Percentiles rank a stretch among this genome's conserved stretches.
Conservation (phyloP, 768 basidiomycete species). For the Podaxis carcinomalis region DNA sequence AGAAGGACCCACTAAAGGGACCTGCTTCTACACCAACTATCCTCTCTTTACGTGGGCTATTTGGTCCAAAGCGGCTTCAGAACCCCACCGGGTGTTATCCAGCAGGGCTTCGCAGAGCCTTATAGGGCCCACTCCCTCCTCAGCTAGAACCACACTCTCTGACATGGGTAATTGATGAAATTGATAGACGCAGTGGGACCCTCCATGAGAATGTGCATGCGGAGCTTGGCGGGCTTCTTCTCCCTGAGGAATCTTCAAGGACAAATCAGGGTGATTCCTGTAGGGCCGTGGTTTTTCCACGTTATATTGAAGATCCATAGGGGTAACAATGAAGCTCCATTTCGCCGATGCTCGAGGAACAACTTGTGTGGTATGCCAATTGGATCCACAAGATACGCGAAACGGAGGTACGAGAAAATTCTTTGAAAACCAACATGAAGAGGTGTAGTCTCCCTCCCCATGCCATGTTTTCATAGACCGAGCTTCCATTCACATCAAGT, state of each 20-base stretch:
- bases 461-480: background rate
- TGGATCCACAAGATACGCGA: background rate
- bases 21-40: slow-evolving; percentile 13
- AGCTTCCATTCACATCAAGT: slow-evolving; percentile 12
- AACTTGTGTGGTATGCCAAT: background rate
- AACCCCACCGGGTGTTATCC: slow-evolving; percentile 19
- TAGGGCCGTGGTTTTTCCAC: slow-evolving; percentile 7
- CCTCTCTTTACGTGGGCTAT: slow-evolving; percentile 9
- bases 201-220: slow-evolving; percentile 12
- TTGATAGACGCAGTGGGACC: slow-evolving; percentile 8
- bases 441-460: background rate
- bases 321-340: background rate
- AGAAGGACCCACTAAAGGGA: slow-evolving; percentile 12
- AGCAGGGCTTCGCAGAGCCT: slow-evolving; percentile 16
- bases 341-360: background rate
- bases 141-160: slow-evolving; percentile 15
- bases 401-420: background rate
- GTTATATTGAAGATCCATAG: background rate
- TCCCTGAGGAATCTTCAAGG: background rate
- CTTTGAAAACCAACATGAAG: background rate
- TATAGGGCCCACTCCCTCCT: slow-evolving; percentile 12
- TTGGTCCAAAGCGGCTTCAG: slow-evolving; percentile 15
- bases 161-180: slow-evolving; percentile 28
- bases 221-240: background rate
- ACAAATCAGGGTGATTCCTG: background rate